Evolutionary conservation across 2,329 filamentous ascomycete species (phyloP).

Genomic region (Venturia oleaginea): DNA sequence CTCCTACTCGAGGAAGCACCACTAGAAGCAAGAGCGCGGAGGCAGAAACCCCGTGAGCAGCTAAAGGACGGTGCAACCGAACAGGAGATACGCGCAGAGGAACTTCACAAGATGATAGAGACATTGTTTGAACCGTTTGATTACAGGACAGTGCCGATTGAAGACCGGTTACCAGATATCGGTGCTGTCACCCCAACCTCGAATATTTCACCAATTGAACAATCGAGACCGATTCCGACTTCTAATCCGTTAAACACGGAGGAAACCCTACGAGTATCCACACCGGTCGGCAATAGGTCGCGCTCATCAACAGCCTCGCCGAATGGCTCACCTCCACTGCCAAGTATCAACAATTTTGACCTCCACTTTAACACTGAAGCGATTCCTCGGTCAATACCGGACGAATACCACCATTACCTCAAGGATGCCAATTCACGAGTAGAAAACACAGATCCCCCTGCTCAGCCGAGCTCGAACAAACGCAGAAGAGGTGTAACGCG

Average conservation of each 20-base stretch:
- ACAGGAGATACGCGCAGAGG: conserved; percentile 89
- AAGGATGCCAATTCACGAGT: conserved; percentile 2
- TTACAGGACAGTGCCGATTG: conserved; percentile 75
- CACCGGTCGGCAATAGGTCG: conserved; percentile 4
- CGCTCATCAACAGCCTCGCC: conserved; percentile 25
- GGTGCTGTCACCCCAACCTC: conserved; percentile 9
- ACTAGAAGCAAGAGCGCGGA: conserved; percentile 79
- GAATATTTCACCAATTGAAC: background rate
- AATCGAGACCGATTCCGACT: conserved; percentile 1
- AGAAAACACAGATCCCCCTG: conserved; percentile 3
- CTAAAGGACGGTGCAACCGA: conserved; percentile 90
- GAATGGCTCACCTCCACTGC: conserved; percentile 38
- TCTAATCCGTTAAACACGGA: background rate
- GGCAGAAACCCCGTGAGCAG: conserved; percentile 87
- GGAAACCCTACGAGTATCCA: background rate
- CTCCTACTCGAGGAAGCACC: conserved; percentile 88
- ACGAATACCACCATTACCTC: conserved; percentile 12
- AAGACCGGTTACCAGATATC: conserved; percentile 38
- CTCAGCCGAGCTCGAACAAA: background rate
- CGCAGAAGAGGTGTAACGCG: conserved; percentile 47
- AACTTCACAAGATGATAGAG: conserved; percentile 90
- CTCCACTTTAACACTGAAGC: conserved; percentile 7
- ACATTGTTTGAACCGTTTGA: conserved; percentile 91
- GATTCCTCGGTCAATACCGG: conserved; percentile 14
- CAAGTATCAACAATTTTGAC: conserved; percentile 16